Conservation (phyloP, 352 stramenopile genomes). For the Phytopythium oedochilum region DNA sequence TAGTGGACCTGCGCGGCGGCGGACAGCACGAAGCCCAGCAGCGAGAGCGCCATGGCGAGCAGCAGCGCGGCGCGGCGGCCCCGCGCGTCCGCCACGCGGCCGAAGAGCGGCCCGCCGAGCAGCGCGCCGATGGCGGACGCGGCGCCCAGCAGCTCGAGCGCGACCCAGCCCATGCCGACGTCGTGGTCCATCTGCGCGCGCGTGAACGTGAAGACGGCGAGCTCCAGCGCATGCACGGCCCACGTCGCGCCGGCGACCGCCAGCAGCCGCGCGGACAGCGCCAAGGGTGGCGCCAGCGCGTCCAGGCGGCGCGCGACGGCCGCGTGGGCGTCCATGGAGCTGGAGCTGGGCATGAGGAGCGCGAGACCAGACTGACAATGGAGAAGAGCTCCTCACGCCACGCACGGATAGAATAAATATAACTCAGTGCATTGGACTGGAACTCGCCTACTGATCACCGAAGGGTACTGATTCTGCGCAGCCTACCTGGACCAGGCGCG, state of each 20-base stretch:
- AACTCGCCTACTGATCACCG: too few species aligned
- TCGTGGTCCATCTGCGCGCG: slow-evolving; percentile 19
- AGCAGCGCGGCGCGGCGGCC: slow-evolving; percentile 25
- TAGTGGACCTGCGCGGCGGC: slow-evolving; percentile 12
- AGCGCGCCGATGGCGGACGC: slow-evolving; percentile 22
- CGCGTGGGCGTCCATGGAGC: neutral
- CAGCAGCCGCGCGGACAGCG: slow-evolving; percentile 27
- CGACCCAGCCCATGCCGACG: slow-evolving; percentile 18
- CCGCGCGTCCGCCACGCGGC: slow-evolving; percentile 23
- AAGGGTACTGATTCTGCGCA: too few species aligned
- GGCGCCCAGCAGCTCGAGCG: slow-evolving; percentile 22
- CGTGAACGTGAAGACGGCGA: slow-evolving; percentile 35
- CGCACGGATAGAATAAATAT: too few species aligned
- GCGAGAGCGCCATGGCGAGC: slow-evolving; percentile 23
- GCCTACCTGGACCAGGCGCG: too few species aligned
- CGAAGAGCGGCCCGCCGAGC: slow-evolving; percentile 27
- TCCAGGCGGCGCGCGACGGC: slow-evolving; percentile 9
- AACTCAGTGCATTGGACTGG: too few species aligned
- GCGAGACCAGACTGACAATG: too few species aligned
- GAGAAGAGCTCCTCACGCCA: too few species aligned
- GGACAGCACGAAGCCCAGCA: slow-evolving; percentile 21
- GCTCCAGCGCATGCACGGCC: slow-evolving; percentile 34
- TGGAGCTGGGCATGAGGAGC: too few species aligned
- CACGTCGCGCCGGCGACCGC: slow-evolving; percentile 24
- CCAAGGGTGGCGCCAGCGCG: slow-evolving; percentile 7